These are phyloP conservation scores for Logfia minima DNA, from an alignment of 129 eudicot species.

Conservation along the genomic window DNA sequence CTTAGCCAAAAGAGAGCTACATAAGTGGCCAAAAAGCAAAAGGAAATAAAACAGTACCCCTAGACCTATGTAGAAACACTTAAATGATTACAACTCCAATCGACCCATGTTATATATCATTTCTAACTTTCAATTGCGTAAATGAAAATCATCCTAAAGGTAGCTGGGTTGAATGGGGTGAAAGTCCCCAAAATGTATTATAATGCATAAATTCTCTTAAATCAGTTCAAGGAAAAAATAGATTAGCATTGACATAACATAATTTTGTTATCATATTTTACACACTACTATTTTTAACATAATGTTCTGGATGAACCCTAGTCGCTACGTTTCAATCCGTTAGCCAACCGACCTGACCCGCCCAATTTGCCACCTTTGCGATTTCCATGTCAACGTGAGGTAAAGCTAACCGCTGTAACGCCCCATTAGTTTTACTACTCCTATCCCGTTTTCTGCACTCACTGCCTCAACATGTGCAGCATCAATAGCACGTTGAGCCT, in stretches of 20 bases:
- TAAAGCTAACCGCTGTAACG: constrained; percentile 74
- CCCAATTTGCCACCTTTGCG: neutral
- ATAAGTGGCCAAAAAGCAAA: no score
- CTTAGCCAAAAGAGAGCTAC: no score
- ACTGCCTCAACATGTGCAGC: constrained; percentile 97
- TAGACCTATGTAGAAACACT: no score
- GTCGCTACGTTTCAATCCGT: neutral
- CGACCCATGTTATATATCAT: neutral
- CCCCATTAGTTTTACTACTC: constrained; percentile 94
- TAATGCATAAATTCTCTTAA: neutral
- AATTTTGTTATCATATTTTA: neutral
- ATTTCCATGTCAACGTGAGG: constrained; percentile 1
- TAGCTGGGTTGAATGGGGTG: neutral
- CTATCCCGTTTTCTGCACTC: constrained; percentile 87
- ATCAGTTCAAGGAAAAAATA: neutral
- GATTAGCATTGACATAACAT: neutral
- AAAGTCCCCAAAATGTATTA: neutral
- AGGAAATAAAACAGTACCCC: no score
- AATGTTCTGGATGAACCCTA: neutral
- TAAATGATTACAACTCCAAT: no score
- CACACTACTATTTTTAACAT: neutral
- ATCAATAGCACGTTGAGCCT: constrained; percentile 95
- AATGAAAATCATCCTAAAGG: neutral
- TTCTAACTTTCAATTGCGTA: neutral
- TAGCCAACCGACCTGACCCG: neutral